Evolutionary conservation across 2,329 filamentous ascomycete species (phyloP).

Genomic region (Stenocarpella maydis): DNA sequence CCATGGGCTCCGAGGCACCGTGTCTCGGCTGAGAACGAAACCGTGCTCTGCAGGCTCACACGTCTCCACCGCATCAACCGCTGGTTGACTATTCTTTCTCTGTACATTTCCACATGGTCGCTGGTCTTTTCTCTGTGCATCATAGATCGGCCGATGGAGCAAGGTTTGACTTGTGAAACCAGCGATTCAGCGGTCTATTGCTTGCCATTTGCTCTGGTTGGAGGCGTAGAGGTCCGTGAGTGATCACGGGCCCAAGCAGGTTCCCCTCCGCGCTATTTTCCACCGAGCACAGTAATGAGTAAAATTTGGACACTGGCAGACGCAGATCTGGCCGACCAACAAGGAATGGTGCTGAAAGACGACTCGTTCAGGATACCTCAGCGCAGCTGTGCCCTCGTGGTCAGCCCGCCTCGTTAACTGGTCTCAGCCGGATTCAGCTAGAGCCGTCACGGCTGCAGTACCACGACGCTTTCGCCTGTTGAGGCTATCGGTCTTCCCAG

Average conservation of each 20-base stretch:
- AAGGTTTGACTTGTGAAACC: slow-evolving; percentile 17
- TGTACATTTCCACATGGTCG: neutral
- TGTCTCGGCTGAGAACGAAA: too few relatives aligned
- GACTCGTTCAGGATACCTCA: neutral
- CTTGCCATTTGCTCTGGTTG: neutral
- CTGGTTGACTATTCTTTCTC: neutral
- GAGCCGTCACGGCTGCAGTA: slow-evolving; percentile 1
- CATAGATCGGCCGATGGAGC: slow-evolving; percentile 8
- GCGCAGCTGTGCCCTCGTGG: neutral
- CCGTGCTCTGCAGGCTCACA: neutral
- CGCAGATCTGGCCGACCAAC: neutral
- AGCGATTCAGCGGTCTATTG: slow-evolving; percentile 5
- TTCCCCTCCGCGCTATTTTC: neutral
- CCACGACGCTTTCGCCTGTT: slow-evolving; percentile 4
- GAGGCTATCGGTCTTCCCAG: neutral
- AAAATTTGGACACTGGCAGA: neutral
- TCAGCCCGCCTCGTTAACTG: neutral
- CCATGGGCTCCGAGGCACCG: neutral
- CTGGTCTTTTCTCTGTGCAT: neutral
- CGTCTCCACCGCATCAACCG: neutral
- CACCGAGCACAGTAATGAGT: neutral
- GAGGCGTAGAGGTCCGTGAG: slow-evolving; percentile 7
- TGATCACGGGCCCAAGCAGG: neutral
- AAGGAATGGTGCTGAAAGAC: neutral
- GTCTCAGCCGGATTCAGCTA: slow-evolving; percentile 1